These are phyloP conservation scores for Cladosporium phlei DNA, from an alignment of 2,329 filamentous ascomycete species.

Conservation along the genomic window DNA sequence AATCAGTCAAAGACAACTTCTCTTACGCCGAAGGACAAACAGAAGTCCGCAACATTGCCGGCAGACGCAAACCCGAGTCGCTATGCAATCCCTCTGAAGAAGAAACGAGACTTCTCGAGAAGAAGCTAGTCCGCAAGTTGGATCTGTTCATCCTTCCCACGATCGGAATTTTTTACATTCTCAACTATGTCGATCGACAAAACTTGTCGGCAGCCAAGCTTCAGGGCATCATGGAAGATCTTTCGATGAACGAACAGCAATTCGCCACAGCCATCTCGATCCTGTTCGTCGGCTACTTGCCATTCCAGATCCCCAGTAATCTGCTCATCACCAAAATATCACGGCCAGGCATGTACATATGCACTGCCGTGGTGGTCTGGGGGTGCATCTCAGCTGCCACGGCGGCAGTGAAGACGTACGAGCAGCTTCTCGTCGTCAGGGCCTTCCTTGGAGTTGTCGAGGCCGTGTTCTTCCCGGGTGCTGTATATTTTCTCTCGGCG, in stretches of 20 bases:
- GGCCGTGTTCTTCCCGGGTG: conserved; percentile 35
- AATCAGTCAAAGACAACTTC: conserved; percentile 3
- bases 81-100: not conserved
- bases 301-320: conserved; percentile 35
- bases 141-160: conserved; percentile 64
- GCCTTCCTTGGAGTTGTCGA: conserved; percentile 43
- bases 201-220: conserved; percentile 19
- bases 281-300: conserved; percentile 38
- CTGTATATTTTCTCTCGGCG: conserved; percentile 30
- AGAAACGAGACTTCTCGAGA: conserved; percentile 36
- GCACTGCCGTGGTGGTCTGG: conserved; percentile 33
- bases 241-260: conserved; percentile 40
- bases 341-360: conserved; percentile 30
- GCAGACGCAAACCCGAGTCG: conserved; percentile 8
- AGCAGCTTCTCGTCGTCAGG: conserved; percentile 33
- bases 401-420: conserved; percentile 32
- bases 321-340: conserved; percentile 34
- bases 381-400: conserved; percentile 32
- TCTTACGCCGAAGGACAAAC: conserved; percentile 10
- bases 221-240: conserved; percentile 38
- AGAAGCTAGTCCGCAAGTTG: conserved; percentile 61
- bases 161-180: conserved; percentile 49
- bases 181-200: conserved; percentile 19
- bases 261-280: conserved; percentile 43
- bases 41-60: conserved; percentile 14